phyloP scores from a whole-genome alignment of 139 green algal species.

The Chlorella sorokiniana region DNA sequence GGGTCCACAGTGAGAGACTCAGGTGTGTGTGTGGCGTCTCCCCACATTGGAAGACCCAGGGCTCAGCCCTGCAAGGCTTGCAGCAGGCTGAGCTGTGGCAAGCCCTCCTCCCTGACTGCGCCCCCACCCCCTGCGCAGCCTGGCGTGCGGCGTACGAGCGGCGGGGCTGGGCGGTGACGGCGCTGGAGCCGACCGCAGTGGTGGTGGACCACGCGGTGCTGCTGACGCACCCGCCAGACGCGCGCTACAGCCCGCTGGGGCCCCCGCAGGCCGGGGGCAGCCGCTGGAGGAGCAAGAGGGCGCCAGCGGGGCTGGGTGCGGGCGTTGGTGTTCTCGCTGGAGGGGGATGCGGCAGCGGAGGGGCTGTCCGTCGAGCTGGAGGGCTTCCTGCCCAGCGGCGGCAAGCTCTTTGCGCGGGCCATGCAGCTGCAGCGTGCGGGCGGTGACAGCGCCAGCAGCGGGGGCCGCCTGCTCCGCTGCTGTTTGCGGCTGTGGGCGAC shows the following conservation, averaged over 20 bases:
- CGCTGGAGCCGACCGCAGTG: slow-evolving; percentile 15
- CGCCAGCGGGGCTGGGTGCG: slow-evolving; percentile 18
- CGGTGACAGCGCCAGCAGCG: background rate
- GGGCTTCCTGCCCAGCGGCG: slow-evolving; percentile 11
- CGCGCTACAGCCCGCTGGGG: slow-evolving; percentile 42
- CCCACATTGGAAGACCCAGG: too few relatives aligned
- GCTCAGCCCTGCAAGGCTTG: background rate
- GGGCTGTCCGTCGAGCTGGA: slow-evolving; percentile 11
- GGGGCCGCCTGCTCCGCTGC: background rate
- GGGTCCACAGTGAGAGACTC: background rate
- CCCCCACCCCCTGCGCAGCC: background rate
- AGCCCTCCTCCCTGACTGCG: background rate
- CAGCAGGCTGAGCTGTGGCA: background rate
- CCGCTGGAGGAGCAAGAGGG: background rate
- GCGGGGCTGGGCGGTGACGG: slow-evolving; percentile 39
- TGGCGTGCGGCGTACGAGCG: slow-evolving; percentile 24
- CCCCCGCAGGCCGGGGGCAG: background rate
- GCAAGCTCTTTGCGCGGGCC: slow-evolving; percentile 8
- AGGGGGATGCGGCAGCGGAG: background rate
- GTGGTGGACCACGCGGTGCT: slow-evolving; percentile 40
- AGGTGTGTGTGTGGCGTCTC: background rate
- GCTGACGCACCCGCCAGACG: slow-evolving; percentile 55
- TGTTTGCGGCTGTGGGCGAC: background rate
- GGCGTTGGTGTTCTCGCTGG: slow-evolving; percentile 44
- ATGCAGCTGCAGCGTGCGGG: slow-evolving; percentile 15